Percentiles rank a stretch among this genome's conserved stretches.
Evolutionary conservation across 2,329 filamentous ascomycete species (phyloP).

Genomic region (Penicillium sp.): DNA sequence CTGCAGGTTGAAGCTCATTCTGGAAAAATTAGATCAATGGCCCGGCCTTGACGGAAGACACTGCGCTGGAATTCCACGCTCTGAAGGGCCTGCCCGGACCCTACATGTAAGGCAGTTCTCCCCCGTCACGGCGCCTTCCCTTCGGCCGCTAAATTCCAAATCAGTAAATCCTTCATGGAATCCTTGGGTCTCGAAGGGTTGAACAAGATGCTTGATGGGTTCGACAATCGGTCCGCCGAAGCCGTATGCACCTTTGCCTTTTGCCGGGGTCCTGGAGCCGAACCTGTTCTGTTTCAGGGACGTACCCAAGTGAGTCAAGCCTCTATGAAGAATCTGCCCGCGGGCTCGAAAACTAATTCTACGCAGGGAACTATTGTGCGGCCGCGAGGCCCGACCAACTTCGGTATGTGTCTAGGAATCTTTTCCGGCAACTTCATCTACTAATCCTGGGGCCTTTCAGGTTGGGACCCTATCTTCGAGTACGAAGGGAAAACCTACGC

Average conservation of each 20-base stretch:
- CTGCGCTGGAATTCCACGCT: constrained; percentile 87
- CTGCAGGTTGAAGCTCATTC: neutral
- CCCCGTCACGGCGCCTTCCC: neutral
- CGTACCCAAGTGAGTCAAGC: constrained; percentile 65
- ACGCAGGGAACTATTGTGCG: constrained; percentile 74
- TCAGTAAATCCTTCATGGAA: constrained; percentile 92
- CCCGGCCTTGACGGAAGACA: constrained; percentile 93
- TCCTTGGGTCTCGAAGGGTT: constrained; percentile 78
- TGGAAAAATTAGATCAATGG: constrained; percentile 63
- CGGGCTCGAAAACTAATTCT: constrained; percentile 2
- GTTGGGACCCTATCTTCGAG: constrained; percentile 97
- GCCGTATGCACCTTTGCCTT: constrained; percentile 97
- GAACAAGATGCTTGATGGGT: constrained; percentile 85
- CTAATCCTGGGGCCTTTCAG: constrained; percentile 45
- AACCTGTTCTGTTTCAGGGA: constrained; percentile 88
- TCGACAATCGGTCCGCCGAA: constrained; percentile 85
- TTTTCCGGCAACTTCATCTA: neutral
- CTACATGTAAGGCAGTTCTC: constrained; percentile 70
- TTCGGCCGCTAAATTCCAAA: constrained; percentile 1
- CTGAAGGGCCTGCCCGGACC: constrained; percentile 88
- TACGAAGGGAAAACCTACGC: constrained; percentile 89
- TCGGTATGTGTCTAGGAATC: constrained; percentile 60
- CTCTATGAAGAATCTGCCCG: neutral
- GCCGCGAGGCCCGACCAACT: constrained; percentile 73
- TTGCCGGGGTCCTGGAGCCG: constrained; percentile 76